These are phyloP conservation scores for Nothomitra cinnamomea DNA, from an alignment of 2,329 filamentous ascomycete genomes.

Conservation along the genomic window DNA sequence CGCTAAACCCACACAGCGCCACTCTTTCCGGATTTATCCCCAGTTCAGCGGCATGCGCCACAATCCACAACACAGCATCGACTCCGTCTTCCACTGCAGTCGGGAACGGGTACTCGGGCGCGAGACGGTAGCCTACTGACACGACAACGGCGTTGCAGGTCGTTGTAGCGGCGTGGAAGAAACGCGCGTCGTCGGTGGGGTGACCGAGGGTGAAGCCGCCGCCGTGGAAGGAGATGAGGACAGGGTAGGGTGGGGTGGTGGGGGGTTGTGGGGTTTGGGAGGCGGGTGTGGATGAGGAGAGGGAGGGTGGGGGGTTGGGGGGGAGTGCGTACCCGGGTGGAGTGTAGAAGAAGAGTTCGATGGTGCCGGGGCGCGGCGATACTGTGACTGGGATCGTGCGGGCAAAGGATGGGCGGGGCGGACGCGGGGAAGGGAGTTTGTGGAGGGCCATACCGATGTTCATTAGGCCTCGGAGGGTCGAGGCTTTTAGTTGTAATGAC, in stretches of 20 bases:
- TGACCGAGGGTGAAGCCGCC: constrained; percentile 49
- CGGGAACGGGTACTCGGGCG: constrained; percentile 47
- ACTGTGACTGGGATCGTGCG: background rate
- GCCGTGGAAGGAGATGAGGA: constrained; percentile 34
- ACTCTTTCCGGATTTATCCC: constrained; percentile 38
- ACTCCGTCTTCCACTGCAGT: constrained; percentile 47
- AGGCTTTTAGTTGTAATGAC: background rate
- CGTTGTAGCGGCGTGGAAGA: constrained; percentile 35
- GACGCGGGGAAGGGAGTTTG: background rate
- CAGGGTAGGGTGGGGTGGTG: too few relatives aligned
- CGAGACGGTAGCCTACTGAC: constrained; percentile 50
- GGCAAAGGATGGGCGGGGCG: background rate
- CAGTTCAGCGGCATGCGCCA: constrained; percentile 37
- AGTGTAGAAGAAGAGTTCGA: background rate
- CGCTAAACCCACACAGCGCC: constrained; percentile 46
- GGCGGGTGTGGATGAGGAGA: too few relatives aligned
- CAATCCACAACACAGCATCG: constrained; percentile 45
- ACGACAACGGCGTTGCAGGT: constrained; percentile 37
- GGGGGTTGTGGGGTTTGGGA: background rate
- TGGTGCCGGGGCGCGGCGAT: background rate
- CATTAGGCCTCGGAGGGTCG: background rate
- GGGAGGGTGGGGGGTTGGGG: background rate
- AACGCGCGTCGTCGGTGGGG: constrained; percentile 45
- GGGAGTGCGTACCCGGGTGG: background rate
- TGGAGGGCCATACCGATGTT: background rate